phyloP scores from a whole-genome alignment of 1,139 yeast genomes.

The Zygosaccharomyces pseudobailii region DNA sequence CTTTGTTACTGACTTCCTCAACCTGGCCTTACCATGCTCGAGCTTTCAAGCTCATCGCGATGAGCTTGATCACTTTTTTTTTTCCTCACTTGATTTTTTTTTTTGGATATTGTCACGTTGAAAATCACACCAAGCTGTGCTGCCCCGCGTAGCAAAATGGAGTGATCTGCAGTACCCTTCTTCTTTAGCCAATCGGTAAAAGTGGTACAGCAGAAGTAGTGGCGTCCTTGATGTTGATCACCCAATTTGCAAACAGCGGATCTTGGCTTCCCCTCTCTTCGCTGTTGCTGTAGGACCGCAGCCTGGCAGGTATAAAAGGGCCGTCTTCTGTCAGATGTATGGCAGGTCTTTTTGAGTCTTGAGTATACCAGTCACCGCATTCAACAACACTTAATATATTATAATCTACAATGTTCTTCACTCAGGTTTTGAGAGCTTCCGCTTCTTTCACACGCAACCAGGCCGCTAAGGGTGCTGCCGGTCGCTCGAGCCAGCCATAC shows the following conservation, averaged over 20 bases:
- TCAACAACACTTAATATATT: neutral
- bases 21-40: neutral
- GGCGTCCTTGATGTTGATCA: neutral
- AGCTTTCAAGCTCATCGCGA: conserved; percentile 9
- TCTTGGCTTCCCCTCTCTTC: neutral
- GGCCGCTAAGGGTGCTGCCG: conserved; percentile 13
- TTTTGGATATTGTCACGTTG: neutral
- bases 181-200: neutral
- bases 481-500: conserved; percentile 23
- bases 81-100: neutral
- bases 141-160: neutral
- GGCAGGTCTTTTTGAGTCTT: too few relatives aligned
- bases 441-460: conserved; percentile 4
- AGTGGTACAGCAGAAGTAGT: too few relatives aligned
- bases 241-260: neutral
- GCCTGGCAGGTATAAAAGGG: neutral
- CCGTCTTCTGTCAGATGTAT: neutral
- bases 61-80: neutral
- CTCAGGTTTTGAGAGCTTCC: conserved; percentile 19
- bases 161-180: neutral
- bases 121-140: neutral
- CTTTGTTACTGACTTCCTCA: neutral
- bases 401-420: conserved; percentile 7
- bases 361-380: neutral
- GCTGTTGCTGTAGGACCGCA: neutral